Conservation (phyloP, 228 moss, liverwort and hornwort species). For the Sphagnum magellanicum region DNA sequence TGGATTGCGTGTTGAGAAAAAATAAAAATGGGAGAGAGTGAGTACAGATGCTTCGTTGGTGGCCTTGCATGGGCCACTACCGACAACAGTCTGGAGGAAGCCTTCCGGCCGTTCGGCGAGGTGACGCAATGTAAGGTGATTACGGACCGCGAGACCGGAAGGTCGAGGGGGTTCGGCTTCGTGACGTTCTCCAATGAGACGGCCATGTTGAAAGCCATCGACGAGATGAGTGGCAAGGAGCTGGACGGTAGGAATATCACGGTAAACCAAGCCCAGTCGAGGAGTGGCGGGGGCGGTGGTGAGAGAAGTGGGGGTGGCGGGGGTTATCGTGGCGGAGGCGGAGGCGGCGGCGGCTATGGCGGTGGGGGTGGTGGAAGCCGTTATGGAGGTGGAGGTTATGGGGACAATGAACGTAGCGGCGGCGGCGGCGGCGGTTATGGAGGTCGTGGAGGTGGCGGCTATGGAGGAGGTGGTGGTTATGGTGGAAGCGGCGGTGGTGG, state of each 20-base stretch:
- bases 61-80: neutral
- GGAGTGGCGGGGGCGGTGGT: conserved; percentile 17
- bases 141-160: neutral
- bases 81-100: neutral
- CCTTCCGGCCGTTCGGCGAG: neutral
- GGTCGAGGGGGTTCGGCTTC: conserved; percentile 32
- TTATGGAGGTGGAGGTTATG: neutral
- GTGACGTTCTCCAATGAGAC: conserved; percentile 27
- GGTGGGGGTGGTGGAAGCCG: conserved; percentile 20
- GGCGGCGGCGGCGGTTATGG: conserved; percentile 17
- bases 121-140: neutral
- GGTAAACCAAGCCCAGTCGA: conserved; percentile 32
- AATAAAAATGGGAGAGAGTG: conserved; percentile 2
- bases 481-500: conserved; percentile 17
- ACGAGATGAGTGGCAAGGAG: conserved; percentile 21
- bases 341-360: neutral
- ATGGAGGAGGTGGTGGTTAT: conserved; percentile 14
- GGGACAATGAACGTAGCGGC: conserved; percentile 4
- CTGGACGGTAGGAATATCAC: conserved; percentile 38
- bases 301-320: conserved; percentile 4
- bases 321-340: neutral
- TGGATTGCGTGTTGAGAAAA: neutral
- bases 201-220: conserved; percentile 19
- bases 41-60: conserved; percentile 15
- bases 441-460: conserved; percentile 5